phyloP scores from a whole-genome alignment of 116 monocot species.

The Dioscorea cayenensis region DNA sequence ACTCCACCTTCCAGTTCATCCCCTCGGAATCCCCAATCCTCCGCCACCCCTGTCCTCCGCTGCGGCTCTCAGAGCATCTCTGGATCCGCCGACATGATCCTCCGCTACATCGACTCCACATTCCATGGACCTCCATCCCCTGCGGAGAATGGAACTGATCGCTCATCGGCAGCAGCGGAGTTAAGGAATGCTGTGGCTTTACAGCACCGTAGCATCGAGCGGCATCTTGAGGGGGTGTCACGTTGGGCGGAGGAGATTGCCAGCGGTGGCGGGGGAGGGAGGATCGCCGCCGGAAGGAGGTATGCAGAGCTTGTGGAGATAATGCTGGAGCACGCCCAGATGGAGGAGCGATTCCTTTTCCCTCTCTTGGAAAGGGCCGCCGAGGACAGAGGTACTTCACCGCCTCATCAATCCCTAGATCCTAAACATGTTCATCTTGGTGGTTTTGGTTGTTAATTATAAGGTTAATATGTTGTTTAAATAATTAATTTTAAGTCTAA shows the following conservation, averaged over 20 bases:
- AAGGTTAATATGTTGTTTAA: no score
- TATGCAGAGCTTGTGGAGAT: slow-evolving; percentile 66
- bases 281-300: slow-evolving; percentile 37
- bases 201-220: slow-evolving; percentile 73
- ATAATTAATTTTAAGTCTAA: neutral
- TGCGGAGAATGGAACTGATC: no score
- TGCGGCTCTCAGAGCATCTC: slow-evolving; percentile 31
- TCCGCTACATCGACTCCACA: slow-evolving; percentile 36
- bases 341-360: slow-evolving; percentile 90
- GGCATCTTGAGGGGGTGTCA: slow-evolving; percentile 52
- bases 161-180: slow-evolving; percentile 3
- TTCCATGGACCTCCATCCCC: slow-evolving; percentile 27
- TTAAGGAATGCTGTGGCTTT: slow-evolving; percentile 23
- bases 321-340: slow-evolving; percentile 92
- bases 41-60: slow-evolving; percentile 21
- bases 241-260: slow-evolving; percentile 37
- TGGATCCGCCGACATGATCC: slow-evolving; percentile 36
- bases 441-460: no score
- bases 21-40: slow-evolving; percentile 18
- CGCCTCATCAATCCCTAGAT: neutral
- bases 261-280: slow-evolving; percentile 11
- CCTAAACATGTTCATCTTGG: neutral
- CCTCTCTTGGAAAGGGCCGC: slow-evolving; percentile 44
- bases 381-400: slow-evolving; percentile 38
- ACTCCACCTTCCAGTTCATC: slow-evolving; percentile 28